phyloP scores from a whole-genome alignment of 495 filamentous ascomycete species.

The Emericellopsis terricola region DNA sequence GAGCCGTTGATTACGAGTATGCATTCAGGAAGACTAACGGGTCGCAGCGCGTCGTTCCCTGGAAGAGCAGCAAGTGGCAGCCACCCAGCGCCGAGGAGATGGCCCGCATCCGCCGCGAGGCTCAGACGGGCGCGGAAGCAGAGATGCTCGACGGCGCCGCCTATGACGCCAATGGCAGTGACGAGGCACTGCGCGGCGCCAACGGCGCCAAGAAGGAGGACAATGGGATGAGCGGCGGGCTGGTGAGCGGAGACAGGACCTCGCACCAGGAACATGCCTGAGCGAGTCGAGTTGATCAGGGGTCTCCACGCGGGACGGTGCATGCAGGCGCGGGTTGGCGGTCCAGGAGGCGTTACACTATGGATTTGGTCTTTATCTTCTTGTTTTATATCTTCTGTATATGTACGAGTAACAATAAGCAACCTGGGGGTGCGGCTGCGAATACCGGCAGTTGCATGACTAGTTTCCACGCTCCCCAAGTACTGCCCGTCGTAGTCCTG shows the following conservation, averaged over 20 bases:
- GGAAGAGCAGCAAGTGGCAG: conserved; percentile 3
- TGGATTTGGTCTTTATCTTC: background rate
- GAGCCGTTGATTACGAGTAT: background rate
- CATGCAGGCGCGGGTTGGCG: background rate
- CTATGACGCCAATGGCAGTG: background rate
- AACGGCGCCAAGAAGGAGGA: background rate
- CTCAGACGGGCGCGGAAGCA: background rate
- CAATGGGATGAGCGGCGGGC: too few species aligned
- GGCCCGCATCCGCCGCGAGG: background rate
- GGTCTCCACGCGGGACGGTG: too few species aligned
- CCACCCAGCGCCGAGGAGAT: conserved; percentile 1
- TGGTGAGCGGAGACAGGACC: background rate
- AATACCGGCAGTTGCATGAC: too few species aligned
- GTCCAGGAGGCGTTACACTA: background rate
- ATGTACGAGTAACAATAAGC: too few species aligned
- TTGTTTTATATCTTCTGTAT: background rate
- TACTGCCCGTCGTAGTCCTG: too few species aligned
- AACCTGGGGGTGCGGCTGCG: too few species aligned
- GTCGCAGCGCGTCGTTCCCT: background rate
- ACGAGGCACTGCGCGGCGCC: background rate
- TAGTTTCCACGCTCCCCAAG: too few species aligned
- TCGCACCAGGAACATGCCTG: background rate
- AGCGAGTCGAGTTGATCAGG: background rate
- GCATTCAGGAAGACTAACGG: too few species aligned
- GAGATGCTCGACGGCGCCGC: background rate